phyloP scores from a whole-genome alignment of 257 asterid genomes.

The Fraxinus cuspidata region DNA sequence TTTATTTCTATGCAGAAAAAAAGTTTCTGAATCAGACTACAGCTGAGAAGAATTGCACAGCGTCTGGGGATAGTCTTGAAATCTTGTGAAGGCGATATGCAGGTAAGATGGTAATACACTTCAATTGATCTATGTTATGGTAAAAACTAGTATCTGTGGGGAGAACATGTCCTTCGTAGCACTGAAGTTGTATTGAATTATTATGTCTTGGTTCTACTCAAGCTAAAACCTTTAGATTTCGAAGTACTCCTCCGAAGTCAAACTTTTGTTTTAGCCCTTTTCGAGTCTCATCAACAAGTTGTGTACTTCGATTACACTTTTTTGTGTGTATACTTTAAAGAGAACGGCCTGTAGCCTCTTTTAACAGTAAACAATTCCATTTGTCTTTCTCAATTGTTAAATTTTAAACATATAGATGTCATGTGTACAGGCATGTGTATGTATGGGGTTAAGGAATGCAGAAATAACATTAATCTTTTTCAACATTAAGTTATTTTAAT shows the following conservation, averaged over 20 bases:
- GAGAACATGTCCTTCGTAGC: neutral
- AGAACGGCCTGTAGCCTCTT: neutral
- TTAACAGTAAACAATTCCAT: neutral
- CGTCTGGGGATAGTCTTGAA: conserved; percentile 75
- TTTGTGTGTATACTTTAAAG: neutral
- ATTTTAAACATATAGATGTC: neutral
- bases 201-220: neutral
- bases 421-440: neutral
- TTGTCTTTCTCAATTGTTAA: neutral
- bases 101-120: conserved; percentile 39
- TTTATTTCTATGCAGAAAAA: conserved; percentile 61
- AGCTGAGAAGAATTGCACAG: conserved; percentile 73
- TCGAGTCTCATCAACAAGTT: neutral
- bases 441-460: neutral
- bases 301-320: neutral
- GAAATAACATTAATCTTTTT: neutral
- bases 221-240: neutral
- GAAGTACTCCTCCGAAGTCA: neutral
- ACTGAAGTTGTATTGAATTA: neutral
- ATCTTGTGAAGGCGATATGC: conserved; percentile 81
- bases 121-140: conserved; percentile 16
- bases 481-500: neutral
- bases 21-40: conserved; percentile 75
- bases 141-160: neutral
- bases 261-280: neutral